Evolutionary conservation across 371 early-diverging fungal genomes (phyloP).

Genomic region (Cladochytrium tenue): DNA sequence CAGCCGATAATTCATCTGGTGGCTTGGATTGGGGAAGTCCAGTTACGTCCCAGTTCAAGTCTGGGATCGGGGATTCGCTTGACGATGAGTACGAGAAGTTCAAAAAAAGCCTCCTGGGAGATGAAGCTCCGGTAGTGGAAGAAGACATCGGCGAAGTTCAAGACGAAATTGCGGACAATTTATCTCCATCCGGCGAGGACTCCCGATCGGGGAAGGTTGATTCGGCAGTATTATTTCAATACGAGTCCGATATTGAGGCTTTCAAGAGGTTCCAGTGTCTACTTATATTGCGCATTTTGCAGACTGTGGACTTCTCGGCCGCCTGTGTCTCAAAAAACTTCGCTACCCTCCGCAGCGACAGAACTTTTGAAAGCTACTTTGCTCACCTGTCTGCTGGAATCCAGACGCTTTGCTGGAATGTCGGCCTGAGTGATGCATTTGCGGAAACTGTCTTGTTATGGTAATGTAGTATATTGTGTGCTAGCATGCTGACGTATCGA

Average conservation of each 20-base stretch:
- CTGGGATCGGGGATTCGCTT: constrained; percentile 4
- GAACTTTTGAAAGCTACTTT: constrained; percentile 40
- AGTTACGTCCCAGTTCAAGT: constrained; percentile 15
- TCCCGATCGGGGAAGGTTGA: constrained; percentile 1
- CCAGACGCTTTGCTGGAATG: constrained; percentile 1
- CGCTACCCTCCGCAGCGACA: constrained; percentile 32
- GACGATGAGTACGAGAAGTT: constrained; percentile 51
- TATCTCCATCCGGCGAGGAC: not conserved
- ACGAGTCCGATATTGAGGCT: constrained; percentile 6
- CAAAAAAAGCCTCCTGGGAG: constrained; percentile 25
- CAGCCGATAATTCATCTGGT: constrained; percentile 7
- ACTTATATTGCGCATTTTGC: constrained; percentile 39
- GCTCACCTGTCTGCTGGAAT: constrained; percentile 29
- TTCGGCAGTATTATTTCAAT: not conserved
- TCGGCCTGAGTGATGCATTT: not conserved
- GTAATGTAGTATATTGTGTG: not conserved
- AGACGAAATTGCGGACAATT: constrained; percentile 1
- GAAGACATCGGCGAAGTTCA: not conserved
- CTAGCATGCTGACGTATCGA: not conserved
- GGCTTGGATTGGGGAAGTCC: constrained; percentile 43
- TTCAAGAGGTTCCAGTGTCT: constrained; percentile 36
- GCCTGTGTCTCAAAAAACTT: constrained; percentile 39
- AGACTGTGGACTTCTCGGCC: constrained; percentile 33
- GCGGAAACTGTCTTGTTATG: not conserved
- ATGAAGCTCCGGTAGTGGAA: constrained; percentile 20